A percentile compares a stretch with the other conserved stretches of the same genome.
These are phyloP conservation scores for Plantago rigida DNA, from an alignment of 305 asterid genomes.

Conservation along the genomic window DNA sequence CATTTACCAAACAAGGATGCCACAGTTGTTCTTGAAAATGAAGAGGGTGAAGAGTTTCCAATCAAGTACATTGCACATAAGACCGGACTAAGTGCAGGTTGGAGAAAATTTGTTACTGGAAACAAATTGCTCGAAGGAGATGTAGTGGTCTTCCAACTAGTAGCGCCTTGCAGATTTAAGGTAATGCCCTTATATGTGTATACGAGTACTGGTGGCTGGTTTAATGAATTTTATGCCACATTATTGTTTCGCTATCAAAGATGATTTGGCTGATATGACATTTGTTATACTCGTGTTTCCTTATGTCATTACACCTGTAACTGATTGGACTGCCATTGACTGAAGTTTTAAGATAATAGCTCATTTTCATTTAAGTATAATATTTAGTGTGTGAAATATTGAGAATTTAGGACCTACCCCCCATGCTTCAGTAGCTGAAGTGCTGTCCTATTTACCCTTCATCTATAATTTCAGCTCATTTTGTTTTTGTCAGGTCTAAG, in stretches of 20 bases:
- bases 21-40: constrained; percentile 52
- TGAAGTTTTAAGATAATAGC: too few relatives aligned
- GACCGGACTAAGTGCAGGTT: constrained; percentile 95
- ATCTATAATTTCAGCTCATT: too few relatives aligned
- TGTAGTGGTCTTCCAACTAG: constrained; percentile 65
- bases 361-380: not conserved
- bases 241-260: too few relatives aligned
- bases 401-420: too few relatives aligned
- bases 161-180: constrained; percentile 62
- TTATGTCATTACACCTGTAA: too few relatives aligned
- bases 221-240: not conserved
- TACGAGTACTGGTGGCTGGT: not conserved
- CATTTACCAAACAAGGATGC: constrained; percentile 62
- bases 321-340: not conserved
- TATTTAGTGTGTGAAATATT: not conserved
- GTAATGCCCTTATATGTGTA: constrained; percentile 29
- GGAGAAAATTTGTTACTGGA: constrained; percentile 83
- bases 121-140: constrained; percentile 84
- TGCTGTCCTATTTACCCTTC: too few relatives aligned
- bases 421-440: too few relatives aligned
- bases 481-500: too few relatives aligned
- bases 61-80: constrained; percentile 72
- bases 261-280: too few relatives aligned
- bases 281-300: too few relatives aligned
- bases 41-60: constrained; percentile 56